Base-by-base conservation (phyloP, 2,329 filamentous ascomycete genomes). In the Aphanocladium album region DNA sequence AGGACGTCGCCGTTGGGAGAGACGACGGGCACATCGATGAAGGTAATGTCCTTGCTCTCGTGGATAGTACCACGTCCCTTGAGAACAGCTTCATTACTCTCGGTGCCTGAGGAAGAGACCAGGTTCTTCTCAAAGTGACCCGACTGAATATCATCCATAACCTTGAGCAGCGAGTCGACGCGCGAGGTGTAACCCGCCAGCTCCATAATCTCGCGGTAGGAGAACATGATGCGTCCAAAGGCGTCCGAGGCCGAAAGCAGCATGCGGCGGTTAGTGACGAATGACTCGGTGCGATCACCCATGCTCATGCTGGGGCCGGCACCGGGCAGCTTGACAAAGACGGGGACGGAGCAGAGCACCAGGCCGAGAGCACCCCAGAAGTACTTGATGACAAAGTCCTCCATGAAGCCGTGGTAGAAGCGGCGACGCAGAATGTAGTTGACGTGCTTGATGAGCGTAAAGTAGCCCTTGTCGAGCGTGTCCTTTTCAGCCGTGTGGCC, bases 331-430 rank as follows among this genome's bases (percentile, higher is more conserved):
- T 93, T 93, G 80, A 99, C 90, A 74, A 99, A 99, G 2, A 98
- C 93, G 0, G 95, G 95, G 0, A 96, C 87, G 73, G 91, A 96
- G 79, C 95, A 99, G 11, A 99, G 86, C 64, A 96, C 75, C 65
- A 99, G 82, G 1, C 95, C 95, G 47, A 99, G 75, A 2, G 95
- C 93, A 45, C 95, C 95, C 95, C 95, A 99, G 76, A 98, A 95
- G 73, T 99, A 99, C 75, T 99, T 99, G 76, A 99, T 96, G 61
- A 98, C 91, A 74, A 97, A 99, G 74, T 99, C 95, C 73, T 99
- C 95, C 93, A 98, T 97, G 69, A 99, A 89, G n/a, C 93, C 93
- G 73, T 99, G 93, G 74, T 98, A 98, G 73, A 99, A 90, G 53
- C 95, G 86, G 64, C 91, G 83, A 43, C 93, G 84, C 63, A 99